These are phyloP conservation scores for Oryza nivara DNA, from an alignment of 176 grass and related monocot species.

Conservation along the genomic window DNA sequence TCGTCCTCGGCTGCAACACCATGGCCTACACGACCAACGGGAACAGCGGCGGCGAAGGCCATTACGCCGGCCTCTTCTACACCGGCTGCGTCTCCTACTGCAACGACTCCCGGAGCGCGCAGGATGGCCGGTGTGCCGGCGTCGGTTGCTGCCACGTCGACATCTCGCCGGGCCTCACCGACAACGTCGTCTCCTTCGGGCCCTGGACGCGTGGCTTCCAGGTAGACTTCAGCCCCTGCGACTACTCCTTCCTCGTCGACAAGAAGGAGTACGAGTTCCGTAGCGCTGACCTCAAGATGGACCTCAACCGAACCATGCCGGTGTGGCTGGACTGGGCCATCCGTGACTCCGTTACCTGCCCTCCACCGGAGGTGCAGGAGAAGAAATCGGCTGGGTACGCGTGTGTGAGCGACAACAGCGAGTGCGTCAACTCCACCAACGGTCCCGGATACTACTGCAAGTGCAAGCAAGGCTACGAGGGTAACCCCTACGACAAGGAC, in stretches of 20 bases:
- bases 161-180: background rate
- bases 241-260: slow-evolving; percentile 6
- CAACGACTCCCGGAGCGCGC: background rate
- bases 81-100: background rate
- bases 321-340: too few relatives aligned
- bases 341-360: too few relatives aligned
- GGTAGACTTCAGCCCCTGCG: background rate
- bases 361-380: too few relatives aligned
- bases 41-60: background rate
- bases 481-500: slow-evolving; percentile 13
- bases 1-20: background rate
- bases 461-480: slow-evolving; percentile 21
- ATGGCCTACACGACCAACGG: background rate
- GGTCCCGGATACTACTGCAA: slow-evolving; percentile 34
- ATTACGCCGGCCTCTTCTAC: background rate
- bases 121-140: background rate
- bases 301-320: background rate
- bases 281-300: background rate
- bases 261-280: background rate
- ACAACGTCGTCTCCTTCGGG: background rate
- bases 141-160: background rate
- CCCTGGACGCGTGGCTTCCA: background rate
- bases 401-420: background rate
- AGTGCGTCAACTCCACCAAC: slow-evolving; percentile 1
- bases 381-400: background rate